Conservation (phyloP, 805 yeast genomes). For the Sungouiella thailandica region DNA sequence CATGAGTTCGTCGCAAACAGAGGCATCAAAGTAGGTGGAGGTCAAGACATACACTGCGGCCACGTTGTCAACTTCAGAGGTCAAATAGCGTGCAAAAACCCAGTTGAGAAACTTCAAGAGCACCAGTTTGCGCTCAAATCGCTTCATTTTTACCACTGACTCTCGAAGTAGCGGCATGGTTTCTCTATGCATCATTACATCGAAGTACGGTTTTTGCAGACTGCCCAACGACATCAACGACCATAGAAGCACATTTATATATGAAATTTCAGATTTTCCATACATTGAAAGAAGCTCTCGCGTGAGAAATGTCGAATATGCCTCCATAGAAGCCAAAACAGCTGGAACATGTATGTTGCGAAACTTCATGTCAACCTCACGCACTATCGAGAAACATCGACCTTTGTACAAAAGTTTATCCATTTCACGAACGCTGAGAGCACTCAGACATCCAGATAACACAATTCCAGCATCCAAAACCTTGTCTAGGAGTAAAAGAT, state of each 20-base stretch:
- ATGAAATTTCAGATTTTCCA: conserved; percentile 3
- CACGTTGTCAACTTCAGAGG: conserved; percentile 4
- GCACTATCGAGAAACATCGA: conserved; percentile 18
- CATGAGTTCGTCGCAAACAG: conserved; percentile 16
- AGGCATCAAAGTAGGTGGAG: conserved; percentile 9
- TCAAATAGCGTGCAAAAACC: conserved; percentile 6
- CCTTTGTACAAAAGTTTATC: conserved; percentile 37
- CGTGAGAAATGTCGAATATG: conserved; percentile 19
- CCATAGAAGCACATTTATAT: conserved; percentile 13
- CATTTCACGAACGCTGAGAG: conserved; percentile 23
- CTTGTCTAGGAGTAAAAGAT: conserved; percentile 9
- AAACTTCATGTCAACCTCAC: conserved; percentile 17
- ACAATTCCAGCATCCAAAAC: conserved; percentile 16
- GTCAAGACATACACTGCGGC: conserved; percentile 17
- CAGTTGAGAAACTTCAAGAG: conserved; percentile 14
- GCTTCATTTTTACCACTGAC: conserved; percentile 14
- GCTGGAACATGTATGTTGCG: conserved; percentile 8
- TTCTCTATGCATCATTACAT: conserved; percentile 16
- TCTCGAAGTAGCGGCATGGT: conserved; percentile 8
- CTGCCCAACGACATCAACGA: conserved; percentile 21
- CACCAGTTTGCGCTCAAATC: conserved; percentile 22
- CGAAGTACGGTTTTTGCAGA: conserved; percentile 16
- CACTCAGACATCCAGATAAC: background rate
- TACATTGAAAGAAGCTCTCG: conserved; percentile 14
- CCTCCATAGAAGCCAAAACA: conserved; percentile 12